A percentile compares a stretch with the other conserved stretches of the same genome.
Evolutionary conservation across 257 asterid species (phyloP).

Genomic region (Dorcoceras hygrometricum): DNA sequence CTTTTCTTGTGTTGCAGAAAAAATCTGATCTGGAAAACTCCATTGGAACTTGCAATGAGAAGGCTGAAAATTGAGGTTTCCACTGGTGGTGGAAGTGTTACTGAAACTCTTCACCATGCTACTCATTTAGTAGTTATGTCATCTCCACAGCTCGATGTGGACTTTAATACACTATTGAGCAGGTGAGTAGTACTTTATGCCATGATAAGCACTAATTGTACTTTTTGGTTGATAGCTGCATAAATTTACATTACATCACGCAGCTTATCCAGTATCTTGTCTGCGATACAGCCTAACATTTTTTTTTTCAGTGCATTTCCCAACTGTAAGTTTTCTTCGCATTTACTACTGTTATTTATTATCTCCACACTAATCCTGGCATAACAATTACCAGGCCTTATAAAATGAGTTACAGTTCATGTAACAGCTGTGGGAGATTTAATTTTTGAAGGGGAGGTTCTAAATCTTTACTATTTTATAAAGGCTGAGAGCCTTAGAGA

Average conservation of each 20-base stretch:
- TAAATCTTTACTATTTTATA: no score
- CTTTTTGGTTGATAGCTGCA: constrained; percentile 11
- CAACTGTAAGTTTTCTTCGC: neutral
- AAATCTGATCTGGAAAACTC: constrained; percentile 46
- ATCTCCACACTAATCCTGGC: neutral
- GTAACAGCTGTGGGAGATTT: constrained; percentile 4
- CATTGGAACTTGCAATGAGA: constrained; percentile 58
- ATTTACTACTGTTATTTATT: neutral
- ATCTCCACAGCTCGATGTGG: constrained; percentile 38
- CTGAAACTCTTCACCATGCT: constrained; percentile 54
- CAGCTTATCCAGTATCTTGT: neutral
- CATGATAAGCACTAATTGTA: neutral
- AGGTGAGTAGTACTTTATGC: constrained; percentile 43
- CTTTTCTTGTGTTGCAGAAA: constrained; percentile 34
- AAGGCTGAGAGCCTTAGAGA: no score
- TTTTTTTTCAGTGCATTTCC: constrained; percentile 7
- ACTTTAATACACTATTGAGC: constrained; percentile 44
- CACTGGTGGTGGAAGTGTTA: constrained; percentile 65
- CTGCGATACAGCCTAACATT: neutral
- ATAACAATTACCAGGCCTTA: neutral
- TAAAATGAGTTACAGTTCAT: neutral
- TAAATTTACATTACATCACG: constrained; percentile 1
- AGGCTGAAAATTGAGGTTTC: constrained; percentile 82
- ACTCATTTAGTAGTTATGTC: constrained; percentile 72
- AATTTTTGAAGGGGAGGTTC: neutral